phyloP scores from a whole-genome alignment of 1,284 basidiomycete species.

The Pseudomicrostroma phylloplanum region DNA sequence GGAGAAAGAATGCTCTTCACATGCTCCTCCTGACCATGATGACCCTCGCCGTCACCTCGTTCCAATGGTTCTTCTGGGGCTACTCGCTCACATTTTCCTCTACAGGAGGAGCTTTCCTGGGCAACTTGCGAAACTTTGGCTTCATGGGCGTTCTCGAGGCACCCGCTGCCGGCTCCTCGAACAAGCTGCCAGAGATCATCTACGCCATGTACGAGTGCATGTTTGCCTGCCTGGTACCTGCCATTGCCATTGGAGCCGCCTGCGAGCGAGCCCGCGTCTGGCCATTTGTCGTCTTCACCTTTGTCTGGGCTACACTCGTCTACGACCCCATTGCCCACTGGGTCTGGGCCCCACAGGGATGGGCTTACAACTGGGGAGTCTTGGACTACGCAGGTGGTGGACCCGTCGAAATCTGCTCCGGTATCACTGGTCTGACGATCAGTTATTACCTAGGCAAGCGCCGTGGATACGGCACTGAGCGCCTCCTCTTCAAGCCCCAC shows the following conservation, averaged over 20 bases:
- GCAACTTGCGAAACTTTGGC: slow-evolving; percentile 62
- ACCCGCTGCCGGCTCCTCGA: slow-evolving; percentile 64
- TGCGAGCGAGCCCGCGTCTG: slow-evolving; percentile 81
- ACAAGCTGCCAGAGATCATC: slow-evolving; percentile 56
- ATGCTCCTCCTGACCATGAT: slow-evolving; percentile 55
- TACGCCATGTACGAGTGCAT: slow-evolving; percentile 53
- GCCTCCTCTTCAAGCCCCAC: slow-evolving; percentile 83
- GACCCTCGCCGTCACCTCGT: slow-evolving; percentile 41
- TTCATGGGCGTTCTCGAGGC: slow-evolving; percentile 65
- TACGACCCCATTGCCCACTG: slow-evolving; percentile 52
- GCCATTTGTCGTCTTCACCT: slow-evolving; percentile 79
- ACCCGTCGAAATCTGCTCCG: slow-evolving; percentile 86
- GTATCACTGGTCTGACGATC: slow-evolving; percentile 76
- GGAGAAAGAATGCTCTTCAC: slow-evolving; percentile 60
- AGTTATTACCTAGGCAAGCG: slow-evolving; percentile 85
- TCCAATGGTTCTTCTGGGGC: slow-evolving; percentile 60
- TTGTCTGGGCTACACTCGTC: slow-evolving; percentile 76
- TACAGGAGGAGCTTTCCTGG: slow-evolving; percentile 65
- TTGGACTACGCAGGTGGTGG: slow-evolving; percentile 71
- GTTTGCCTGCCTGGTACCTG: slow-evolving; percentile 55
- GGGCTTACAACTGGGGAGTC: slow-evolving; percentile 84
- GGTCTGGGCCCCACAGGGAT: slow-evolving; percentile 87
- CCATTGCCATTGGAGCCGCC: slow-evolving; percentile 60
- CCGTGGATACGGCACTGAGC: slow-evolving; percentile 78
- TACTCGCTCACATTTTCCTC: slow-evolving; percentile 55